These are phyloP conservation scores for Cladophialophora exuberans DNA, from an alignment of 2,329 filamentous ascomycete species.

Conservation along the genomic window DNA sequence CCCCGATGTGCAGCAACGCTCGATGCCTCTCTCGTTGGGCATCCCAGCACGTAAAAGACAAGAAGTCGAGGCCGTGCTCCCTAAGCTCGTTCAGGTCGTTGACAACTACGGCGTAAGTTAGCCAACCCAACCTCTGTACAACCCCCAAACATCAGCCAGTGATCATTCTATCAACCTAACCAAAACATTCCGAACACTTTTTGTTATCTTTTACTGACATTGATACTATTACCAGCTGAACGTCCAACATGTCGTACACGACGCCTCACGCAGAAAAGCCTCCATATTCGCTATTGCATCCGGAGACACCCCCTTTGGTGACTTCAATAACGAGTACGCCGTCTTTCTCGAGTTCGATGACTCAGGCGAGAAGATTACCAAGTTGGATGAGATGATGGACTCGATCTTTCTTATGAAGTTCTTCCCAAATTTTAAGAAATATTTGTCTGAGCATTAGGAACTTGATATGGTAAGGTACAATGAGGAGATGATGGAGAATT, in stretches of 20 bases:
- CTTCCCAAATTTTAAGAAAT: neutral
- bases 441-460: neutral
- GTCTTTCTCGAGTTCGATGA: neutral
- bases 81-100: neutral
- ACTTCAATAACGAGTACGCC: neutral
- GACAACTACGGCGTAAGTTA: no score
- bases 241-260: neutral
- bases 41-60: neutral
- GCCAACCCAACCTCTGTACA: no score
- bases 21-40: neutral
- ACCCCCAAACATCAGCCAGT: no score
- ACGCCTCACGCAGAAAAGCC: neutral
- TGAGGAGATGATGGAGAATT: no score
- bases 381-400: neutral
- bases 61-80: neutral
- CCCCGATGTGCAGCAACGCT: neutral
- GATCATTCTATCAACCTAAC: no score
- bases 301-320: neutral
- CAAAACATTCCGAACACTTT: neutral
- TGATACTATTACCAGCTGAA: neutral
- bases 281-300: neutral
- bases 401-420: neutral
- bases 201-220: neutral
- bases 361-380: neutral
- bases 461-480: no score